Evolutionary conservation across 1,284 basidiomycete species (phyloP).

Genomic region (Cryptococcus floricola): DNA sequence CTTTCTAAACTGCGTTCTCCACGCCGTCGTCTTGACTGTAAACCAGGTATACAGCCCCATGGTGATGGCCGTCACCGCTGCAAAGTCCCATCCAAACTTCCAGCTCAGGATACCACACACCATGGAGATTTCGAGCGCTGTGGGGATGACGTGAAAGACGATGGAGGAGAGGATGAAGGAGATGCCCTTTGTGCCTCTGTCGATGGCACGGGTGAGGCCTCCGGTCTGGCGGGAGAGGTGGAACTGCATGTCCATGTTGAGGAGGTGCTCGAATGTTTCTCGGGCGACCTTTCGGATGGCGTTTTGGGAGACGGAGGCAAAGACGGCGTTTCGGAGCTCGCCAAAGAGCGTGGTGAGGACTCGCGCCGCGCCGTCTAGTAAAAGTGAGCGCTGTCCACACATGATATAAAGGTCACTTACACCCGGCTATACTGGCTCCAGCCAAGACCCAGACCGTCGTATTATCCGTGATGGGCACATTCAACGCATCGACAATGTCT

Average conservation of each 20-base stretch:
- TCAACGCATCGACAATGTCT: constrained; percentile 79
- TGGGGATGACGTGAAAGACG: constrained; percentile 92
- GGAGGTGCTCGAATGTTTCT: constrained; percentile 87
- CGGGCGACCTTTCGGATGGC: constrained; percentile 90
- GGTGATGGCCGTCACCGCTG: constrained; percentile 78
- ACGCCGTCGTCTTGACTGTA: constrained; percentile 90
- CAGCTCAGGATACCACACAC: constrained; percentile 98
- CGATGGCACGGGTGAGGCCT: constrained; percentile 91
- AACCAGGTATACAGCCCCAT: constrained; percentile 96
- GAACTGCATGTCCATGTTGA: constrained; percentile 87
- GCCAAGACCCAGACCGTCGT: constrained; percentile 88
- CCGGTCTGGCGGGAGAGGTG: constrained; percentile 93
- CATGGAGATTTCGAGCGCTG: constrained; percentile 91
- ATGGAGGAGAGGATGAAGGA: constrained; percentile 91
- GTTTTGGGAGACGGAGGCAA: constrained; percentile 90
- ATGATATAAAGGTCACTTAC: constrained; percentile 56
- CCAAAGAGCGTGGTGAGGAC: constrained; percentile 85
- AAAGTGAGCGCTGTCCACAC: background rate
- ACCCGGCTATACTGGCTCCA: constrained; percentile 83
- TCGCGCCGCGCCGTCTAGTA: constrained; percentile 79
- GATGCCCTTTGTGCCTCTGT: constrained; percentile 97
- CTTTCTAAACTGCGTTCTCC: constrained; percentile 93
- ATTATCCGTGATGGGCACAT: constrained; percentile 70
- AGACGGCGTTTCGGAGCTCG: constrained; percentile 91
- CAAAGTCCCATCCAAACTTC: constrained; percentile 96